These are phyloP conservation scores for Castanea mollissima DNA, from an alignment of 306 rosid genomes.

Conservation along the genomic window DNA sequence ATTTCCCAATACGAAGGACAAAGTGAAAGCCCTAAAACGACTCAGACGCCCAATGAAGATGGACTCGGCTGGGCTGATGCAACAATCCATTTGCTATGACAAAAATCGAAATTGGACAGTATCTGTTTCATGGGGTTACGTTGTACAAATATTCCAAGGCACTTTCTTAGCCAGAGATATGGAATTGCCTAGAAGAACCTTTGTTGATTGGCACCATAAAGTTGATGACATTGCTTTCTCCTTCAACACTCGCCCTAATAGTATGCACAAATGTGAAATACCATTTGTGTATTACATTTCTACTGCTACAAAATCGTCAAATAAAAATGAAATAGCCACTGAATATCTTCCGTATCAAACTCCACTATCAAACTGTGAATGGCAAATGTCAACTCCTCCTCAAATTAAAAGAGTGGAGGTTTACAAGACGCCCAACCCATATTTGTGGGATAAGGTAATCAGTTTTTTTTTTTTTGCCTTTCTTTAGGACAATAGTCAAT, in stretches of 20 bases:
- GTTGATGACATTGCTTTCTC: constrained; percentile 44
- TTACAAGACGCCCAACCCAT: constrained; percentile 46
- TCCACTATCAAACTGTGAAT: constrained; percentile 36
- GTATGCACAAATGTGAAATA: constrained; percentile 31
- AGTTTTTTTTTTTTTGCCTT: too few species aligned
- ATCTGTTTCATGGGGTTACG: constrained; percentile 71
- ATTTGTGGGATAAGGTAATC: constrained; percentile 68
- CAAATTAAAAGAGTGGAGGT: constrained; percentile 38
- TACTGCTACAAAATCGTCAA: not conserved
- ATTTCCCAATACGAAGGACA: constrained; percentile 12
- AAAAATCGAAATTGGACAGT: constrained; percentile 53
- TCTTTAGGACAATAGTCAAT: too few species aligned
- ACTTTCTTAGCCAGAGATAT: constrained; percentile 50
- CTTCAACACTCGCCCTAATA: constrained; percentile 54
- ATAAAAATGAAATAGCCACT: not conserved
- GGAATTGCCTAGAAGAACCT: constrained; percentile 65
- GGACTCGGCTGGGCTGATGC: constrained; percentile 61
- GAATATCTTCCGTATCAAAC: constrained; percentile 22
- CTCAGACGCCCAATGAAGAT: constrained; percentile 43
- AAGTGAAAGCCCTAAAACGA: constrained; percentile 44
- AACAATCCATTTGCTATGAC: constrained; percentile 82
- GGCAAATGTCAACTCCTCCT: constrained; percentile 45
- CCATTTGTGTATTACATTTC: not conserved
- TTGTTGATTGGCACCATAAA: constrained; percentile 57
- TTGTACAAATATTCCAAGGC: constrained; percentile 70